Conservation (phyloP, 1,284 basidiomycete species). For the Apiotrichum gamsii region DNA sequence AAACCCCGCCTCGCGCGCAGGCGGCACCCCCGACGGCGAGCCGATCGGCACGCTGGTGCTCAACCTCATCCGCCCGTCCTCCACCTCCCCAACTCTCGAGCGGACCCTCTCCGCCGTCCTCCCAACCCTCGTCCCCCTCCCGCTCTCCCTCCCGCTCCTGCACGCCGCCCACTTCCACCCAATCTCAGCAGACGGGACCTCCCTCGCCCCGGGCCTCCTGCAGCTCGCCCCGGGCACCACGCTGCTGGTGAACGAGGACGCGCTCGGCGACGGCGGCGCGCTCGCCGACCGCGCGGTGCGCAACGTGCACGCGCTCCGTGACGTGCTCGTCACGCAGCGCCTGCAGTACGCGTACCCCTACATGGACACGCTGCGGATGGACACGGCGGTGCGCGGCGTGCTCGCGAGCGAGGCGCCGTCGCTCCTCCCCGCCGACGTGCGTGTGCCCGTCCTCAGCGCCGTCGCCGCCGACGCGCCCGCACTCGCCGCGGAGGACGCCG, state of each 20-base stretch:
- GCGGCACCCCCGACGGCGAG: slow-evolving; percentile 35
- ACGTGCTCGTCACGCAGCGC: slow-evolving; percentile 32
- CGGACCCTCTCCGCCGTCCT: slow-evolving; percentile 16
- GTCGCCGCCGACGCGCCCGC: background rate
- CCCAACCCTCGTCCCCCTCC: slow-evolving; percentile 28
- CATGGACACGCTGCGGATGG: slow-evolving; percentile 44
- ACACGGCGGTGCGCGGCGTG: slow-evolving; percentile 29
- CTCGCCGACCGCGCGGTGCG: slow-evolving; percentile 37
- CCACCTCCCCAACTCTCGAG: slow-evolving; percentile 10
- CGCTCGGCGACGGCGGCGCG: slow-evolving; percentile 40
- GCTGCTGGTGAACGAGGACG: slow-evolving; percentile 20
- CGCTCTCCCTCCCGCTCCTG: slow-evolving; percentile 34
- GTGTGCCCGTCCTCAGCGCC: slow-evolving; percentile 20
- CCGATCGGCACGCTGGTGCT: slow-evolving; percentile 42
- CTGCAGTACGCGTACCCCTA: slow-evolving; percentile 45
- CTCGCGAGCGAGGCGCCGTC: slow-evolving; percentile 42
- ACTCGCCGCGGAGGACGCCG: slow-evolving; percentile 11
- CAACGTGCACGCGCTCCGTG: slow-evolving; percentile 38
- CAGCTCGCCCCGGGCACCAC: slow-evolving; percentile 32
- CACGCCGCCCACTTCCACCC: slow-evolving; percentile 36
- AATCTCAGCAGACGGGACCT: slow-evolving; percentile 23
- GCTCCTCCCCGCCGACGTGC: slow-evolving; percentile 38
- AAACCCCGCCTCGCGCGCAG: slow-evolving; percentile 26
- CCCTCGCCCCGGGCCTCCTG: slow-evolving; percentile 38
- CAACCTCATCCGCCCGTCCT: slow-evolving; percentile 27